Evolutionary conservation across 2,329 filamentous ascomycete species (phyloP), one percentile per base, ranked within the genome.

Genomic region (Aspergillus calidoustus): DNA sequence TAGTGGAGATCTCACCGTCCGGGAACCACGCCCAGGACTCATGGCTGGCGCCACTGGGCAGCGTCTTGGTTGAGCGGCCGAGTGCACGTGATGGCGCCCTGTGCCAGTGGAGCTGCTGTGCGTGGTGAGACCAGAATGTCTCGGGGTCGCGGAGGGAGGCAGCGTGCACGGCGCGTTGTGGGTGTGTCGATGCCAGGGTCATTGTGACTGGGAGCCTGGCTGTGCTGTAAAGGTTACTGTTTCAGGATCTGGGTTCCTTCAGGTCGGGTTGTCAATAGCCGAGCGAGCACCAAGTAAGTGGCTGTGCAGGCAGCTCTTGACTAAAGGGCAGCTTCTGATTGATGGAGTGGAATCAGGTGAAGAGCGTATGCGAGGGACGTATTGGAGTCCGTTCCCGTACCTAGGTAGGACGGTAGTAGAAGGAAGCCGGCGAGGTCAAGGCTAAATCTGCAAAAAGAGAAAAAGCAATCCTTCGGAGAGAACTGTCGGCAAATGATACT

Each of bases 11-110:
- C 79, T 95, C 88, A 64, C 93, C 94, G 65, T 88, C 91, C 0
- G 91, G 87, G 69, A 96, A 97, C 94, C 94, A 98, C 65, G 87
- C 86, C 93, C 93, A 97, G 72, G 90, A 88, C 47, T 87, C 84
- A 73, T 96, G 89, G 17, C 82, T 80, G n/a, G 82, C 78, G 59
- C 88, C 88, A 52, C 69, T 72, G 57, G 82, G 77, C 4, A 95
- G 81, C 7, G 81, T 86, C 77, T 91, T 93, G 52, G 83, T 86
- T 22, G 82, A 84, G 44, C 79, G 81, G 3, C 80, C 79, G 23
- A 96, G 83, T 0, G 86, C 85, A 0, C 83, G 81, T 13, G 84
- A 84, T 7, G 93, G 93, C 58, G 86, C 84, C 71, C 87, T 89
- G 77, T 96, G 90, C 93, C 93, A 97, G 76, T 90, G 80, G 3